phyloP scores from a whole-genome alignment of 192 early-diverging fungal genomes.

The Spinellus fusiger region DNA sequence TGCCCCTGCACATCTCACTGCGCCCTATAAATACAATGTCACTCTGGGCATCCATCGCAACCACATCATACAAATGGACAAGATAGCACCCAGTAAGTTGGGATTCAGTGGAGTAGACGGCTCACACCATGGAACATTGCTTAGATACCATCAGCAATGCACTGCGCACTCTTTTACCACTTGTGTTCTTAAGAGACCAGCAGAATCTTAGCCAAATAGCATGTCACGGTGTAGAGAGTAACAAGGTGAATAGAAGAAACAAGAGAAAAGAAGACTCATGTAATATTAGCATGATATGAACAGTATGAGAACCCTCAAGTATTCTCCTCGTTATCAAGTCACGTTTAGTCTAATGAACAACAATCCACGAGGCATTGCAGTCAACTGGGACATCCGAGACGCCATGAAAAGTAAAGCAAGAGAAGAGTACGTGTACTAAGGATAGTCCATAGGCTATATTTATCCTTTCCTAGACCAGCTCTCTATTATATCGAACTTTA shows the following conservation, averaged over 20 bases:
- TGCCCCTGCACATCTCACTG: neutral
- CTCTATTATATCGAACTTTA: constrained; percentile 64
- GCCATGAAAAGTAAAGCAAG: constrained; percentile 51
- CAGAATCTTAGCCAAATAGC: constrained; percentile 11
- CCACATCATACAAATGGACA: neutral
- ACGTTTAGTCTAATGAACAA: constrained; percentile 85
- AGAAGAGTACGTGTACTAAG: neutral
- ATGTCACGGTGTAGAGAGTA: neutral
- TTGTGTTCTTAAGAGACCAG: constrained; percentile 12
- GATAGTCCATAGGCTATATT: constrained; percentile 47
- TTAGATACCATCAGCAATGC: constrained; percentile 12
- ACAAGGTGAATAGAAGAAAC: constrained; percentile 2
- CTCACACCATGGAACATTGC: neutral
- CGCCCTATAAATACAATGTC: neutral
- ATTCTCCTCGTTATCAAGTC: constrained; percentile 76
- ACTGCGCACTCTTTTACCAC: constrained; percentile 15
- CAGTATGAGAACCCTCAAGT: constrained; percentile 75
- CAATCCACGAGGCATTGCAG: constrained; percentile 57
- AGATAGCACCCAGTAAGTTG: neutral
- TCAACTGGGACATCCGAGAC: constrained; percentile 80
- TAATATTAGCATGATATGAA: constrained; percentile 25
- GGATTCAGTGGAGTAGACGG: neutral
- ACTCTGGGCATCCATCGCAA: neutral
- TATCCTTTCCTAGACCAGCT: constrained; percentile 69
- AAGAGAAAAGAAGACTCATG: neutral